Evolutionary conservation across 495 filamentous ascomycete genomes (phyloP).

Genomic region (Cryomyces antarcticus): DNA sequence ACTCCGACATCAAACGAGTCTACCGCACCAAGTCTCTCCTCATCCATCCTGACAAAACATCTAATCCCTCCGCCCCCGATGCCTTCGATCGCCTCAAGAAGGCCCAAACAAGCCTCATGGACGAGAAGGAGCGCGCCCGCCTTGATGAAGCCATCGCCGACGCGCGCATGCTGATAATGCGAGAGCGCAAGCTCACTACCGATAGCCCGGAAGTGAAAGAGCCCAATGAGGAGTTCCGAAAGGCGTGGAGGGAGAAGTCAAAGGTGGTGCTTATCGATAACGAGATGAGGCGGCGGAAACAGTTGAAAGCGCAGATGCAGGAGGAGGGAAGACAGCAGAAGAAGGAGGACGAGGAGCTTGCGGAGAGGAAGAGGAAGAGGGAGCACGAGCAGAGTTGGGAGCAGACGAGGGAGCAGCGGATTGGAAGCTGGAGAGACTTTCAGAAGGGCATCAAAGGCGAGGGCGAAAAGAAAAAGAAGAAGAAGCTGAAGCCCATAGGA

Average conservation of each 20-base stretch:
- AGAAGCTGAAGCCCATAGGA: constrained; percentile 82
- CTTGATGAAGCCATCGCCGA: constrained; percentile 94
- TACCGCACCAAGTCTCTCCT: constrained; percentile 95
- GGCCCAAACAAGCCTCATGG: constrained; percentile 73
- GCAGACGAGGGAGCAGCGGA: constrained; percentile 70
- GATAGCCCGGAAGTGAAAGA: constrained; percentile 66
- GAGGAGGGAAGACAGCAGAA: constrained; percentile 87
- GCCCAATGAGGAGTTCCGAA: constrained; percentile 48
- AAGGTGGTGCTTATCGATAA: constrained; percentile 81
- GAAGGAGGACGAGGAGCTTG: constrained; percentile 70
- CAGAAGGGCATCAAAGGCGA: constrained; percentile 38
- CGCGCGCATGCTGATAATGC: constrained; percentile 81
- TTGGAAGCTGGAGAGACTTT: constrained; percentile 87
- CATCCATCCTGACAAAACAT: constrained; percentile 96
- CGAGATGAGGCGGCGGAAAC: constrained; percentile 63
- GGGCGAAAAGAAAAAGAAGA: constrained; percentile 39
- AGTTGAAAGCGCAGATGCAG: constrained; percentile 84
- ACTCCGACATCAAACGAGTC: constrained; percentile 82
- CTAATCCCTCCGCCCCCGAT: constrained; percentile 75
- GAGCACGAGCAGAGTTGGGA: constrained; percentile 92
- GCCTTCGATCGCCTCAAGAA: constrained; percentile 96
- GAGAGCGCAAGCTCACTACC: constrained; percentile 77
- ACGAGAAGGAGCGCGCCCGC: constrained; percentile 69
- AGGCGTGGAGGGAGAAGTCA: constrained; percentile 81
- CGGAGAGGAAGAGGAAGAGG: constrained; percentile 74